A percentile compares a stretch with the other conserved stretches of the same genome.
These are phyloP conservation scores for Asterionellopsis glacialis DNA, from an alignment of 108 stramenopile species.

Conservation along the genomic window DNA sequence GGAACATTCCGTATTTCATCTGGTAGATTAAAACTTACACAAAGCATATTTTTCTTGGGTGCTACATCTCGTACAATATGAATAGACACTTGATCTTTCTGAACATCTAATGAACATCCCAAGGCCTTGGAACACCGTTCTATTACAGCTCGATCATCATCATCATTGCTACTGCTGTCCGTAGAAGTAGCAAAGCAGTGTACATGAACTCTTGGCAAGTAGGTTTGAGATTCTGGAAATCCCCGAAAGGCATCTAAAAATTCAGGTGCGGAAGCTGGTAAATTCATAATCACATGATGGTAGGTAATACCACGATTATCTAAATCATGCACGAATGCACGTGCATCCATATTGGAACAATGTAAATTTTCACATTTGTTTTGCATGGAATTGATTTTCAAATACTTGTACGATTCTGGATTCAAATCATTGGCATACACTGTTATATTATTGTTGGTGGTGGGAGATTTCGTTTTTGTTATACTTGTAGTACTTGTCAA, in stretches of 20 bases:
- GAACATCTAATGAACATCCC: slow-evolving; percentile 53
- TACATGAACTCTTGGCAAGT: slow-evolving; percentile 63
- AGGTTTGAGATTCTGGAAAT: slow-evolving; percentile 13
- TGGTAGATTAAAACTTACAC: slow-evolving; percentile 73
- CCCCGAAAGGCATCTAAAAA: slow-evolving; percentile 94
- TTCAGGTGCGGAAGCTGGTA: slow-evolving; percentile 88
- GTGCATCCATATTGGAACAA: slow-evolving; percentile 87
- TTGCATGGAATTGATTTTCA: slow-evolving; percentile 63
- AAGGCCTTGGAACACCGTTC: slow-evolving; percentile 58
- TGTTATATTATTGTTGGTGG: slow-evolving; percentile 13
- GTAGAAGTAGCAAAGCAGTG: slow-evolving; percentile 57
- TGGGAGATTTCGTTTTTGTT: slow-evolving; percentile 8
- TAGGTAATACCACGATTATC: slow-evolving; percentile 36
- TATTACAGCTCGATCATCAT: slow-evolving; percentile 32
- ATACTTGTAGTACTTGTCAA: slow-evolving; percentile 30
- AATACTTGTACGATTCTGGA: slow-evolving; percentile 74
- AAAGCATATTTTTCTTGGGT: slow-evolving; percentile 84
- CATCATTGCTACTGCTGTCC: too few species aligned
- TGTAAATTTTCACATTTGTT: slow-evolving; percentile 77
- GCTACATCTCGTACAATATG: slow-evolving; percentile 75
- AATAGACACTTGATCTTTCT: slow-evolving; percentile 23
- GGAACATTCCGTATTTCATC: slow-evolving; percentile 27
- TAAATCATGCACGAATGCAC: slow-evolving; percentile 75
- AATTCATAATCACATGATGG: slow-evolving; percentile 95
- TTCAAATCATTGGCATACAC: slow-evolving; percentile 88